These are phyloP conservation scores for Mucor indicus DNA, from an alignment of 371 early-diverging fungal species.

Conservation along the genomic window DNA sequence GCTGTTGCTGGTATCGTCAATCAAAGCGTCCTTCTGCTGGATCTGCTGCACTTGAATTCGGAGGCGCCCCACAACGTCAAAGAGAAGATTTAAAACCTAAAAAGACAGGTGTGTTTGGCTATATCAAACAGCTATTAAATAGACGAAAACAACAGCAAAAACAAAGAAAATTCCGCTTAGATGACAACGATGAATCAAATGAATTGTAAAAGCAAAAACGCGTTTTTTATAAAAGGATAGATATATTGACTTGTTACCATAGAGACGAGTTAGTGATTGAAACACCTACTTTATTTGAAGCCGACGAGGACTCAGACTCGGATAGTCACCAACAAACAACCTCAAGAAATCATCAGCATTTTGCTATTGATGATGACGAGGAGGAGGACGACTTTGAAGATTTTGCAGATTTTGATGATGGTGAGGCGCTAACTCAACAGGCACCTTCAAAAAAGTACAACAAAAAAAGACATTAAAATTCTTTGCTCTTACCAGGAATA, in stretches of 20 bases:
- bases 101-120: not conserved
- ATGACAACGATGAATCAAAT: constrained; percentile 42
- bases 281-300: constrained; percentile 42
- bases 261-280: constrained; percentile 50
- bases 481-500: too few species aligned
- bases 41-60: constrained; percentile 17
- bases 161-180: constrained; percentile 32
- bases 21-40: constrained; percentile 1
- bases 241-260: not conserved
- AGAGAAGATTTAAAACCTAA: constrained; percentile 6
- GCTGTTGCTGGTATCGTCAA: constrained; percentile 32
- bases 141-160: not conserved
- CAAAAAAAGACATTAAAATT: too few species aligned
- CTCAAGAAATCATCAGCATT: constrained; percentile 14
- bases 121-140: constrained; percentile 1
- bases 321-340: too few species aligned
- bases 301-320: too few species aligned
- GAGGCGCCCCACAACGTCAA: constrained; percentile 17
- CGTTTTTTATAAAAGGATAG: not conserved
- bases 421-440: constrained; percentile 6
- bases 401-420: constrained; percentile 41
- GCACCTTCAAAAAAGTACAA: constrained; percentile 4
- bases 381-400: constrained; percentile 34
- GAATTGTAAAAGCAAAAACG: constrained; percentile 33
- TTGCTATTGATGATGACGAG: constrained; percentile 31